Evolutionary conservation across 75 land plant genomes (phyloP).

Genomic region (Larix kaempferi): DNA sequence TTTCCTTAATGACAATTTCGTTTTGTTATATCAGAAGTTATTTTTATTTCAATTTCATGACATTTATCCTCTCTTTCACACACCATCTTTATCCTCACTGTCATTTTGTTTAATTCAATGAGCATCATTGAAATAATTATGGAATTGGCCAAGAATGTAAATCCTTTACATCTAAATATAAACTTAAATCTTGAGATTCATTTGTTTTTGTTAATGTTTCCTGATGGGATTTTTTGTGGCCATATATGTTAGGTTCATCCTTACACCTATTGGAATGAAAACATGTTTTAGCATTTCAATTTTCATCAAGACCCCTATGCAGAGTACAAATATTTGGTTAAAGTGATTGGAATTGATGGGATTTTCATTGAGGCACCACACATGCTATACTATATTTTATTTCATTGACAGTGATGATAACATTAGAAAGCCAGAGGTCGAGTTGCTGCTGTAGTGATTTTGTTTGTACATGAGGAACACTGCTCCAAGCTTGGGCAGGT

Average conservation of each 20-base stretch:
- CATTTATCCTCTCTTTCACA: not conserved
- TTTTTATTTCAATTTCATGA: not conserved
- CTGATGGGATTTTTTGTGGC: not conserved
- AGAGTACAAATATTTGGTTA: slow-evolving; percentile 80
- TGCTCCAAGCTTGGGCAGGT: slow-evolving; percentile 30
- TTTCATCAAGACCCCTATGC: slow-evolving; percentile 83
- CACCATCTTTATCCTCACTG: not conserved
- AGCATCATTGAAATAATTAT: not conserved
- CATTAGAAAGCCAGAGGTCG: too few species aligned
- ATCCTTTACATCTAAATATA: not conserved
- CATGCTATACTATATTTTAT: too few species aligned
- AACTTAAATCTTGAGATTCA: not conserved
- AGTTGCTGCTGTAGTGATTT: too few species aligned
- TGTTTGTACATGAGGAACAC: slow-evolving; percentile 17
- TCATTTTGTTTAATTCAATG: not conserved
- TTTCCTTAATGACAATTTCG: not conserved
- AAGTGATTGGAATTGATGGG: not conserved
- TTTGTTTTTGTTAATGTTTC: not conserved
- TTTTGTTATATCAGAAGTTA: not conserved
- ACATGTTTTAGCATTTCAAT: slow-evolving; percentile 60
- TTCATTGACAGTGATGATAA: too few species aligned
- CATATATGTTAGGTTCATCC: slow-evolving; percentile 72
- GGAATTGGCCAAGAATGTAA: not conserved
- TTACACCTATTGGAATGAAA: slow-evolving; percentile 86
- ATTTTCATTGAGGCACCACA: too few species aligned